These are phyloP conservation scores for Alternaria viburni DNA, from an alignment of 2,329 filamentous ascomycete species.

Conservation along the genomic window DNA sequence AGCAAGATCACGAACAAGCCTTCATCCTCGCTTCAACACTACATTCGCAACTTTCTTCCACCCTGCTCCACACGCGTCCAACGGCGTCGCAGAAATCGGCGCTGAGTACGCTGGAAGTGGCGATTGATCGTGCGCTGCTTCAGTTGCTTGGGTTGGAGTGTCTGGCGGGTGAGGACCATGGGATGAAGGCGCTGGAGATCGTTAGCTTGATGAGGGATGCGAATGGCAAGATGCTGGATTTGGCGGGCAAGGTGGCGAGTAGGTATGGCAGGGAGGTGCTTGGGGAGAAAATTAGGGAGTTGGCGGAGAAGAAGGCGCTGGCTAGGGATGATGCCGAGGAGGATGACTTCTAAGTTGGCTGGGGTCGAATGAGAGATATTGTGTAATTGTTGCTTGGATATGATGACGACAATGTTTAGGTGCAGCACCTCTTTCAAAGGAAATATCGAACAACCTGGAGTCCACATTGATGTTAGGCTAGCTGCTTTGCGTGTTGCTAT, in stretches of 20 bases:
- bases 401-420: not conserved
- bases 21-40: slow-evolving; percentile 78
- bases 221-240: slow-evolving; percentile 87
- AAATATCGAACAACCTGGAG: not conserved
- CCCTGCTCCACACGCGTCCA: slow-evolving; percentile 71
- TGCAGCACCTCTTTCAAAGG: not conserved
- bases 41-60: slow-evolving; percentile 76
- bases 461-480: not conserved
- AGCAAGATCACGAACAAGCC: slow-evolving; percentile 74
- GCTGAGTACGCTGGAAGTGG: slow-evolving; percentile 75
- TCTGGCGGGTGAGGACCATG: slow-evolving; percentile 87
- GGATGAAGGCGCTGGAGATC: slow-evolving; percentile 93
- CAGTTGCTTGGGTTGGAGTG: slow-evolving; percentile 91
- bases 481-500: fast-evolving
- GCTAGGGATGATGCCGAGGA: slow-evolving; percentile 53
- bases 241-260: slow-evolving; percentile 86
- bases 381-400: not conserved
- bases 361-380: not conserved
- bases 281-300: slow-evolving; percentile 86
- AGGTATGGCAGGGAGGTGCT: slow-evolving; percentile 81
- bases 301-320: slow-evolving; percentile 73
- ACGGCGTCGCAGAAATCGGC: slow-evolving; percentile 69
- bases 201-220: slow-evolving; percentile 84
- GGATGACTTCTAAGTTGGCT: slow-evolving; percentile 9
- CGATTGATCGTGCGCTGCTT: slow-evolving; percentile 87